phyloP scores from a whole-genome alignment of 345 rosid genomes.

The Luvunga scandens region DNA sequence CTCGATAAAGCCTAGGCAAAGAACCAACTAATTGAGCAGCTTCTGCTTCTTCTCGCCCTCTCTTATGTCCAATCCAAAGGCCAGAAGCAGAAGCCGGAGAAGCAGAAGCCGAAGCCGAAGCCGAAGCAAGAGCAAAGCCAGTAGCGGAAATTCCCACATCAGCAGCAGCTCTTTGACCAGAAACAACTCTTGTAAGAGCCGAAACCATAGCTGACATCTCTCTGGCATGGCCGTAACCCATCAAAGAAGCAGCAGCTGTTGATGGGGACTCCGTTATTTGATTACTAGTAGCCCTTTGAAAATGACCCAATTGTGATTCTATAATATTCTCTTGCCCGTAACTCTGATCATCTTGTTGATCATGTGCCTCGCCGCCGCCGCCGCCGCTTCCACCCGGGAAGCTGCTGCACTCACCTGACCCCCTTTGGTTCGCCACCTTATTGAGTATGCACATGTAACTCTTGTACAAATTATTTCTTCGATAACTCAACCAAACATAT shows the following conservation, averaged over 20 bases:
- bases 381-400: constrained; percentile 4
- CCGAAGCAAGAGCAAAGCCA: constrained; percentile 16
- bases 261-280: background rate
- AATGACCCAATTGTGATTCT: constrained; percentile 13
- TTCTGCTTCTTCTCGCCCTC: constrained; percentile 33
- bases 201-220: constrained; percentile 81
- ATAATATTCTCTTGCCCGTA: background rate
- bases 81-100: constrained; percentile 25
- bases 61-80: constrained; percentile 36
- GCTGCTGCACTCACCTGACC: constrained; percentile 15
- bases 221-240: constrained; percentile 26
- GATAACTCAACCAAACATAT: background rate
- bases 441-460: constrained; percentile 26
- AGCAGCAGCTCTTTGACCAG: constrained; percentile 28
- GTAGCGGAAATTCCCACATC: background rate
- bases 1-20: constrained; percentile 30
- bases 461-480: background rate
- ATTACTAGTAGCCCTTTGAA: background rate
- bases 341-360: constrained; percentile 15
- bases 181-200: constrained; percentile 64
- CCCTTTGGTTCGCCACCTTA: constrained; percentile 41
- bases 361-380: constrained; percentile 10
- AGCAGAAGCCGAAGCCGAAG: constrained; percentile 24
- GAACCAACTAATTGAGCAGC: constrained; percentile 24
- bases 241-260: background rate